These are phyloP conservation scores for Acer saccharum DNA, from an alignment of 345 rosid species.

Conservation along the genomic window DNA sequence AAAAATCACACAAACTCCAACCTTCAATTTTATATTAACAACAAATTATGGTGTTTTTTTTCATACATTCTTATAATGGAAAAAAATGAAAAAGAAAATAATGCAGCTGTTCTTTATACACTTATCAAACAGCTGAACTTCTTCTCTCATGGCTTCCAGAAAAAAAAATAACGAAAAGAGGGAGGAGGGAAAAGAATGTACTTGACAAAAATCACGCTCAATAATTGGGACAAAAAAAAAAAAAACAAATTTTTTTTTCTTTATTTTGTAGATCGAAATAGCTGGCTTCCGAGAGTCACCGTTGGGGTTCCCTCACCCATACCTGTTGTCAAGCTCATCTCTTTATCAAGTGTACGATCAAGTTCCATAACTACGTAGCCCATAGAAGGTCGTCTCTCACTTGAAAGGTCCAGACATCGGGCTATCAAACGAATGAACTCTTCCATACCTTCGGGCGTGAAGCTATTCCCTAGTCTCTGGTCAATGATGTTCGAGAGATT, in stretches of 20 bases:
- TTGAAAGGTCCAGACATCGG: conserved; percentile 64
- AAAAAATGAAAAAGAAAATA: conserved; percentile 26
- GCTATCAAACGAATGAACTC: conserved; percentile 58
- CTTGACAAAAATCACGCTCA: conserved; percentile 44
- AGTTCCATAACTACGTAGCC: conserved; percentile 73
- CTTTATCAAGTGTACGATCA: conserved; percentile 74
- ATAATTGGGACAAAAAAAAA: conserved; percentile 18
- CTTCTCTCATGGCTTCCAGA: conserved; percentile 24
- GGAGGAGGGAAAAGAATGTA: conserved; percentile 15
- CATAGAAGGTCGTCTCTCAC: conserved; percentile 83
- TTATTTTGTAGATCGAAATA: conserved; percentile 60
- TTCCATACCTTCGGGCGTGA: conserved; percentile 86
- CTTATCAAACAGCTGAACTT: conserved; percentile 73
- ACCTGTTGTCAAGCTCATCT: conserved; percentile 74
- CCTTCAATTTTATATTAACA: conserved; percentile 42
- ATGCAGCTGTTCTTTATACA: conserved; percentile 76
- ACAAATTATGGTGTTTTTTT: conserved; percentile 43
- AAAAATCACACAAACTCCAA: conserved; percentile 30
- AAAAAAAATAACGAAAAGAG: conserved; percentile 7
- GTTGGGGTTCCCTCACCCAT: conserved; percentile 86
- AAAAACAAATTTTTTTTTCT: conserved; percentile 16
- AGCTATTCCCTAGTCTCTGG: conserved; percentile 62
- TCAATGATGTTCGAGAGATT: conserved; percentile 57
- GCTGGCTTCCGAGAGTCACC: conserved; percentile 89
- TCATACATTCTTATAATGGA: conserved; percentile 38